Base-by-base conservation (phyloP, 1,284 basidiomycete genomes). In the Nidula niveotomentosa region DNA sequence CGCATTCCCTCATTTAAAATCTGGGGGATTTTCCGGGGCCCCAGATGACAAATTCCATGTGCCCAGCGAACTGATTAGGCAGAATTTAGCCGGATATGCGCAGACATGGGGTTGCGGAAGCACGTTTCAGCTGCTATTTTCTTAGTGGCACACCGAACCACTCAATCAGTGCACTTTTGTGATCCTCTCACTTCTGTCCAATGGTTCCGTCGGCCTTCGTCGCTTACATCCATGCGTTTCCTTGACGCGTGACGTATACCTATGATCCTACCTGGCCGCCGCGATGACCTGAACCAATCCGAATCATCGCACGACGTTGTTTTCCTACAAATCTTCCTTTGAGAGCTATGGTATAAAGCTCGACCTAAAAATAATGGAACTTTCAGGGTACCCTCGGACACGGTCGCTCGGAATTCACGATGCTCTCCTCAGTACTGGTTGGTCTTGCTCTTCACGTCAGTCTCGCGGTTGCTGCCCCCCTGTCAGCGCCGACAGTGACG, bases 381-480 rank as follows among this genome's bases (percentile, higher is more conserved):
- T 17, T 13, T 13, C 39, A 41, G 39, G 12, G 6, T 17, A 41
- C 39, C 39, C 39, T 17, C 13, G 7, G 39, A 5, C 39, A 41
- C 39, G 12, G 39, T 41, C 15, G 13, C 15, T 41, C 39, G 15
- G 39, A 41, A 36, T 35, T 18, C 30, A 51, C 49, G 34, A 60
- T 63, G 62, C 41, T 60, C 18, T 47, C 57, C 35, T 52, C 33
- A 33, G 44, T 56, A 15, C 44, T 61, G 10, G 39, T 60, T 53
- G 55, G 53, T 49, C 45, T 63, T 49, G 55, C 57, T 46, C 51
- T 59, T 49, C 54, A 56, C 53, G 18, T 55, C 17, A 60, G 63
- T 33, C 74, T 73, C 7, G 39, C 1, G 18, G 48, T 34, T 49
- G 18, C 48, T 9, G 30, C 10, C 3, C 10, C 10, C 18, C 7